Percentiles rank a stretch among this genome's conserved stretches.
Conservation (phyloP, 2,329 filamentous ascomycete genomes). For the Monilinia polystroma region DNA sequence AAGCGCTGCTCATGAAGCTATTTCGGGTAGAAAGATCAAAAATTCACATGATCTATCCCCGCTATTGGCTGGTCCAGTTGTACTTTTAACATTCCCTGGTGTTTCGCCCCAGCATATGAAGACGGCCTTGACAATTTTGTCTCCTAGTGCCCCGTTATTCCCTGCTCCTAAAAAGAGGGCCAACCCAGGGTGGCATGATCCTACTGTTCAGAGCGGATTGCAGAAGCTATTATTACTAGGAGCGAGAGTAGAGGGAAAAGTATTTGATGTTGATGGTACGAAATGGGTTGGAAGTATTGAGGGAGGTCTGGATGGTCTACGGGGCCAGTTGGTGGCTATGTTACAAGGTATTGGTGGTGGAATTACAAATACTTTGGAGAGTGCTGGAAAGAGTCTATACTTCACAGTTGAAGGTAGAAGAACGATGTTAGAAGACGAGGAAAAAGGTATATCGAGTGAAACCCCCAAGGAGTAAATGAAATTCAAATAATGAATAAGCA, state of each 20-base stretch:
- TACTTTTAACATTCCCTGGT: conserved; percentile 73
- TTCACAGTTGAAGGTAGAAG: conserved; percentile 82
- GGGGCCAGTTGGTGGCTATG: conserved; percentile 76
- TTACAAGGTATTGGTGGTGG: conserved; percentile 78
- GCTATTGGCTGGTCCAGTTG: conserved; percentile 78
- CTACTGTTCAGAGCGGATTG: conserved; percentile 73
- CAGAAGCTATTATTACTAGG: conserved; percentile 86
- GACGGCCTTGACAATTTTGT: conserved; percentile 73
- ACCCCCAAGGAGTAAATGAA: conserved; percentile 25
- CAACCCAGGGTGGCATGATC: conserved; percentile 79
- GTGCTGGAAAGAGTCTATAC: conserved; percentile 78
- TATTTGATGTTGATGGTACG: conserved; percentile 44
- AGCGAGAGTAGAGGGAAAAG: conserved; percentile 75
- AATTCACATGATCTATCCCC: conserved; percentile 65
- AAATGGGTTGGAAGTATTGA: conserved; percentile 75
- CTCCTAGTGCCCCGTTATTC: conserved; percentile 70
- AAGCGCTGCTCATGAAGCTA: conserved; percentile 40
- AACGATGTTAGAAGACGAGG: conserved; percentile 75
- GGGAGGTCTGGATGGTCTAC: conserved; percentile 76
- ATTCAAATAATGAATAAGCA: conserved; percentile 26
- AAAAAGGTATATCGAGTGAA: conserved; percentile 32
- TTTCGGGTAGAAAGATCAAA: conserved; percentile 43
- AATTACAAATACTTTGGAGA: conserved; percentile 75
- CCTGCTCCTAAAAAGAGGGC: conserved; percentile 73
- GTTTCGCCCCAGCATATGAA: conserved; percentile 84